Percentiles rank a stretch among this genome's conserved stretches.
Conservation (phyloP, 1,284 basidiomycete genomes). For the Chondrostereum purpureum region DNA sequence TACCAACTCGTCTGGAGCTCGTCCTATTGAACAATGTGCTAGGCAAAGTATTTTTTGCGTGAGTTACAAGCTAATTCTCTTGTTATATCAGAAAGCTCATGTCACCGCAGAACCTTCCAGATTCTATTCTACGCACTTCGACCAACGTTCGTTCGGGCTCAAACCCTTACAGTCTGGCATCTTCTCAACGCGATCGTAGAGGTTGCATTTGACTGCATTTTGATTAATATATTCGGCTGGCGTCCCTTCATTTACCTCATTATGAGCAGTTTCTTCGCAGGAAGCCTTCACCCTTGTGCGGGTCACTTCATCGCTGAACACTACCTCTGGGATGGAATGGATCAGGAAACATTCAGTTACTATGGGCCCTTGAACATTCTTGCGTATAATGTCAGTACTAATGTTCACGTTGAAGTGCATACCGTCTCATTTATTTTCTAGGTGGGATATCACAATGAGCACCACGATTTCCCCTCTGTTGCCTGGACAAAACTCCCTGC, state of each 20-base stretch:
- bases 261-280: conserved; percentile 89
- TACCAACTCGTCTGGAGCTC: conserved; percentile 85
- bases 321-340: conserved; percentile 84
- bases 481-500: conserved; percentile 93
- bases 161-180: conserved; percentile 83
- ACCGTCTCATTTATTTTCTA: conserved; percentile 21
- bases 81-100: not conserved
- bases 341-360: conserved; percentile 96
- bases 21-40: conserved; percentile 89
- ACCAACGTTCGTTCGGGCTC: conserved; percentile 88
- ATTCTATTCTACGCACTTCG: conserved; percentile 97
- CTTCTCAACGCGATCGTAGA: conserved; percentile 69
- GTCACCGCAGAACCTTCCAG: conserved; percentile 77
- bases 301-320: conserved; percentile 98
- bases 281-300: conserved; percentile 90
- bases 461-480: conserved; percentile 96
- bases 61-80: conserved; percentile 24
- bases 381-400: conserved; percentile 81
- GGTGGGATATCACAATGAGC: conserved; percentile 98
- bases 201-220: conserved; percentile 65
- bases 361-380: conserved; percentile 89
- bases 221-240: conserved; percentile 57
- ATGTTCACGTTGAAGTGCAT: conserved; percentile 2
- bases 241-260: conserved; percentile 80
- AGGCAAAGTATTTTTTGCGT: conserved; percentile 98